Conservation (phyloP, 768 basidiomycete species). For the Rickenella mellea region DNA sequence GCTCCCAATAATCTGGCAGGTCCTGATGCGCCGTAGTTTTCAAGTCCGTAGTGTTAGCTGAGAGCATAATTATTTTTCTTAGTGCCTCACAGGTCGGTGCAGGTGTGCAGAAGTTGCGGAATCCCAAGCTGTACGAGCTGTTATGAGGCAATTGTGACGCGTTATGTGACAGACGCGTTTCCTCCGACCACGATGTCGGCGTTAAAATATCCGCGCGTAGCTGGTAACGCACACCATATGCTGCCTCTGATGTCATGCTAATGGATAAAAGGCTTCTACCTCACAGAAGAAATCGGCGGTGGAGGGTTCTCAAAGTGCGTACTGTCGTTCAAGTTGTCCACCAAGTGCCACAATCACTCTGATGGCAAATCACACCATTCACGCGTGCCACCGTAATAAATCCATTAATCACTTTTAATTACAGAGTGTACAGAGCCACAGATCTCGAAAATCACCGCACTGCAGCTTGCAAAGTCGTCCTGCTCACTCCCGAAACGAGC, state of each 20-base stretch:
- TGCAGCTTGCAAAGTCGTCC: constrained; percentile 83
- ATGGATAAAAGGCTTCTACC: constrained; percentile 46
- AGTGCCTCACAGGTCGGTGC: too few species aligned
- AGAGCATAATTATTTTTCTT: too few species aligned
- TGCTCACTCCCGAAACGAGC: constrained; percentile 51
- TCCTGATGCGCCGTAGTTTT: too few species aligned
- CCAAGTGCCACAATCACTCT: neutral
- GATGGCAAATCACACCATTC: neutral
- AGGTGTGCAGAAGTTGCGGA: too few species aligned
- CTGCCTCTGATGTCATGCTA: neutral
- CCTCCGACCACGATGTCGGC: too few species aligned
- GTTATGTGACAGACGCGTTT: too few species aligned
- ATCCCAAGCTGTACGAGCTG: too few species aligned
- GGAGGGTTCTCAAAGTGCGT: constrained; percentile 81
- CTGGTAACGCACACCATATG: neutral
- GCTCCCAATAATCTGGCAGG: too few species aligned
- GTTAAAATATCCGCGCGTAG: neutral
- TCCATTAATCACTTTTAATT: too few species aligned
- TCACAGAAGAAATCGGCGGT: constrained; percentile 73
- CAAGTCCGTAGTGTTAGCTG: too few species aligned
- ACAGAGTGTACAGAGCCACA: constrained; percentile 77
- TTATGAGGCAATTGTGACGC: too few species aligned
- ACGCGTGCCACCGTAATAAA: constrained; percentile 2
- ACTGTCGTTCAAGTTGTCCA: constrained; percentile 2
- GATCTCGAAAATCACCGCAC: constrained; percentile 55